Percentiles rank a stretch among this genome's conserved stretches.
phyloP scores from a whole-genome alignment of 2,329 filamentous ascomycete genomes.

The Westerdykella ornata region DNA sequence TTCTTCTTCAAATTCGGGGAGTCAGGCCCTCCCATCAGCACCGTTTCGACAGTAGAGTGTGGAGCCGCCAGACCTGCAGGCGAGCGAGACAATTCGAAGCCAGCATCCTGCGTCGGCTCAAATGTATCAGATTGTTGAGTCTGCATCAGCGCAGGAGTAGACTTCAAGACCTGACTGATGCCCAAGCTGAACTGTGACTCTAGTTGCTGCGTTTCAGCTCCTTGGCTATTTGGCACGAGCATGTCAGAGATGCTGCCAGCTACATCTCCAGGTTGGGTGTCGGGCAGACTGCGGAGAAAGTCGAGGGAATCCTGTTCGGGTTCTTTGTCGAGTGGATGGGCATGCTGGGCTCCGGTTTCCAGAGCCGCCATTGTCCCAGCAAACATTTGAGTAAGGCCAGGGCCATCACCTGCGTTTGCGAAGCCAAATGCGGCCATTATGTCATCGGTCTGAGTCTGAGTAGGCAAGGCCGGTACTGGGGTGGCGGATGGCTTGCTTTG shows the following conservation, averaged over 20 bases:
- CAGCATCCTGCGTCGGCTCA: conserved; percentile 74
- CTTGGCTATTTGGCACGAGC: conserved; percentile 53
- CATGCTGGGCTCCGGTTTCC: conserved; percentile 36
- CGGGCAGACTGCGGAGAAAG: conserved; percentile 47
- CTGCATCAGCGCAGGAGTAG: conserved; percentile 29
- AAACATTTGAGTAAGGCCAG: conserved; percentile 85
- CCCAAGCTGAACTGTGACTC: conserved; percentile 26
- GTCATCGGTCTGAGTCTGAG: conserved; percentile 16
- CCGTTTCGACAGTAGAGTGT: conserved; percentile 64
- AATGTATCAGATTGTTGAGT: conserved; percentile 65
- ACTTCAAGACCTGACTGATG: conserved; percentile 34
- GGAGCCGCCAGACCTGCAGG: conserved; percentile 60
- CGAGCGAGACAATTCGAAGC: conserved; percentile 62
- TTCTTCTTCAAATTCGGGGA: conserved; percentile 61
- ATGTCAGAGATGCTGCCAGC: conserved; percentile 56
- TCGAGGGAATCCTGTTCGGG: conserved; percentile 46
- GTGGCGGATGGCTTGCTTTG: conserved; percentile 13
- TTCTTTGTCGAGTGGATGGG: conserved; percentile 23
- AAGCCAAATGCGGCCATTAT: conserved; percentile 38
- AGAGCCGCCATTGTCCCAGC: conserved; percentile 75
- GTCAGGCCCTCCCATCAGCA: conserved; percentile 51
- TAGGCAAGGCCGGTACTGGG: conserved; percentile 14
- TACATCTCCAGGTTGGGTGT: conserved; percentile 49
- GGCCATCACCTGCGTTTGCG: conserved; percentile 33
- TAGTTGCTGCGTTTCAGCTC: conserved; percentile 26